A percentile compares a stretch with the other conserved stretches of the same genome.
phyloP scores from a whole-genome alignment of 169 alveolate genomes.

The Eimeria necatrix region DNA sequence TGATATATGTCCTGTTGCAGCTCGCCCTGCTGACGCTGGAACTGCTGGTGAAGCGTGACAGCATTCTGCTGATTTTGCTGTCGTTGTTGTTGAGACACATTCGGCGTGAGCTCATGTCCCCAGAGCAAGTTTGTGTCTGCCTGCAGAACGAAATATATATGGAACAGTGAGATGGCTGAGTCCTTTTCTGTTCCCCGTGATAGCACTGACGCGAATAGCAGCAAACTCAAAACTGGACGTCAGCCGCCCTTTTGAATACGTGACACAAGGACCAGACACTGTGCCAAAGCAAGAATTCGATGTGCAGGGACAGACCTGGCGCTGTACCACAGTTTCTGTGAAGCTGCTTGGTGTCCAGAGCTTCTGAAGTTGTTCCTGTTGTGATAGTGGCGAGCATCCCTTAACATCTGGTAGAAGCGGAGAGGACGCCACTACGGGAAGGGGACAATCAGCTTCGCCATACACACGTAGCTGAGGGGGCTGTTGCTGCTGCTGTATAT shows the following conservation, averaged over 20 bases:
- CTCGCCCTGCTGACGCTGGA: slow-evolving; percentile 35
- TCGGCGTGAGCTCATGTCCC: slow-evolving; percentile 30
- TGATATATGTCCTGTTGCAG: slow-evolving; percentile 45
- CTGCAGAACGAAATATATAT: slow-evolving; percentile 38
- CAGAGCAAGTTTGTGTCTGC: slow-evolving; percentile 31
- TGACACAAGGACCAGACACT: too few relatives aligned
- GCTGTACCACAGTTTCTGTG: slow-evolving; percentile 22
- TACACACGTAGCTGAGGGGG: neutral
- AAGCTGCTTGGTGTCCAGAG: slow-evolving; percentile 41
- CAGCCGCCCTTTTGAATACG: too few relatives aligned
- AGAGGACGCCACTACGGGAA: neutral
- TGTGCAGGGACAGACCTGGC: slow-evolving; percentile 33
- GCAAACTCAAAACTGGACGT: neutral
- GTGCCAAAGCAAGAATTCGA: neutral
- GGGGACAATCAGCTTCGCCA: slow-evolving; percentile 49
- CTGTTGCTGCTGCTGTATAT: slow-evolving; percentile 51
- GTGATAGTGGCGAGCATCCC: neutral
- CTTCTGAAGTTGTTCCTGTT: slow-evolving; percentile 25
- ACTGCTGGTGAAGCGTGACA: slow-evolving; percentile 49
- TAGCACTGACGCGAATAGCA: neutral
- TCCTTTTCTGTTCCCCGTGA: neutral
- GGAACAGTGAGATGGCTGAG: neutral
- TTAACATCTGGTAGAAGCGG: slow-evolving; percentile 9
- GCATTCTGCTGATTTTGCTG: slow-evolving; percentile 29
- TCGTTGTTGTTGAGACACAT: slow-evolving; percentile 56